A percentile compares a stretch with the other conserved stretches of the same genome.
Conservation (phyloP, 345 rosid genomes). For the Moringa oleifera region DNA sequence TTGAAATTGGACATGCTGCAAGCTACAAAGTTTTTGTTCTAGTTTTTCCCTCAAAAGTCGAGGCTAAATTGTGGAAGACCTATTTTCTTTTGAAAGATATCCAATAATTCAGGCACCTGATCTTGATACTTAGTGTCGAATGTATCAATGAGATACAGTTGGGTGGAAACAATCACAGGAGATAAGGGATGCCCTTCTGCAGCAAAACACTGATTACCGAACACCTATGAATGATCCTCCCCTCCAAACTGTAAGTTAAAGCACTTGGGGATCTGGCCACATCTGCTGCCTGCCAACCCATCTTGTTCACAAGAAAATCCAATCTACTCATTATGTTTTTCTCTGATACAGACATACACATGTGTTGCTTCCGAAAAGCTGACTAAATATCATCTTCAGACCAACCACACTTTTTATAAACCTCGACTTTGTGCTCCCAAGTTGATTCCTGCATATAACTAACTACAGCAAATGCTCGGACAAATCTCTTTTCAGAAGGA, state of each 20-base stretch:
- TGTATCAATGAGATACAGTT: not conserved
- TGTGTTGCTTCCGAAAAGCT: conserved; percentile 30
- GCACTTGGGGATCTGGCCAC: conserved; percentile 16
- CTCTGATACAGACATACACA: conserved; percentile 21
- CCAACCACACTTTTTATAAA: conserved; percentile 28
- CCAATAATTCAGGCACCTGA: conserved; percentile 5
- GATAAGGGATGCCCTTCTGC: conserved; percentile 6
- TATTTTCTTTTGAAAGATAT: too few species aligned
- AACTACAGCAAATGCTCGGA: conserved; percentile 19
- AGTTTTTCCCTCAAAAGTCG: too few species aligned
- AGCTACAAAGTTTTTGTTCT: too few species aligned
- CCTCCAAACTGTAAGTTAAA: conserved; percentile 25
- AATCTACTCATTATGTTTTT: conserved; percentile 16
- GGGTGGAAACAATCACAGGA: not conserved
- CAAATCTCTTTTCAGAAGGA: conserved; percentile 19
- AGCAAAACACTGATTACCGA: conserved; percentile 20
- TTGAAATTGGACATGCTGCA: too few species aligned
- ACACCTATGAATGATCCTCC: conserved; percentile 28
- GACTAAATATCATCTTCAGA: conserved; percentile 13
- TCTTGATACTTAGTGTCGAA: conserved; percentile 12
- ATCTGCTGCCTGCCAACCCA: conserved; percentile 19
- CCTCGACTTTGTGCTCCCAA: conserved; percentile 14
- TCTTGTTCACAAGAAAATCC: conserved; percentile 28
- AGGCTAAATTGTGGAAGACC: too few species aligned
- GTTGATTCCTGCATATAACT: conserved; percentile 4